Conservation (phyloP, 768 basidiomycete genomes). For the Tubosaeta sp. region DNA sequence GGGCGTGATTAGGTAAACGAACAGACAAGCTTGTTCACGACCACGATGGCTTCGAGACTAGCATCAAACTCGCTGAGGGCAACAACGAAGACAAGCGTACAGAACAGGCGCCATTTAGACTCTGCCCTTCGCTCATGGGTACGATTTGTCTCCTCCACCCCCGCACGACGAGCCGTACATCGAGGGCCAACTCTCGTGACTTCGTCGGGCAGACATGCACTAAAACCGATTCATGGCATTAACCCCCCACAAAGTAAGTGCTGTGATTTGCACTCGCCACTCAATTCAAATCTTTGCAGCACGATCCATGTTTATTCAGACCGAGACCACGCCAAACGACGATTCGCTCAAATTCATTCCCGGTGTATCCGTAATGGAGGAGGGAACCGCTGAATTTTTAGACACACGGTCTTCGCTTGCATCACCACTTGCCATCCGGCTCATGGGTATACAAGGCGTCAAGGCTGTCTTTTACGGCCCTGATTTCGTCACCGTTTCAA, state of each 20-base stretch:
- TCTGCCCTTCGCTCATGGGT: conserved; percentile 17
- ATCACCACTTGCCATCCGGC: conserved; percentile 92
- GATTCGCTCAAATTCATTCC: conserved; percentile 99
- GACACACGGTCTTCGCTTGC: conserved; percentile 79
- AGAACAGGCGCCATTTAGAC: conserved; percentile 5
- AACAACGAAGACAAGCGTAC: not conserved
- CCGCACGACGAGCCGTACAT: conserved; percentile 19
- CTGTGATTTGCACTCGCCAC: not conserved
- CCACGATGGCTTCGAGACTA: conserved; percentile 18
- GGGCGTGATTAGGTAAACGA: conserved; percentile 20
- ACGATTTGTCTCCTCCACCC: conserved; percentile 23
- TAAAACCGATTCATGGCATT: conserved; percentile 1
- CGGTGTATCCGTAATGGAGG: conserved; percentile 81
- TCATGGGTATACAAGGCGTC: conserved; percentile 94
- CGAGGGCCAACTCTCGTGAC: conserved; percentile 34
- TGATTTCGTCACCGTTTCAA: conserved; percentile 96
- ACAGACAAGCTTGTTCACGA: conserved; percentile 3
- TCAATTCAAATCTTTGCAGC: conserved; percentile 33
- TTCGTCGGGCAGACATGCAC: conserved; percentile 25
- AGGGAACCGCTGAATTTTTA: conserved; percentile 91
- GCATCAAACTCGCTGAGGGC: conserved; percentile 16
- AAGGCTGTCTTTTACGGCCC: conserved; percentile 90
- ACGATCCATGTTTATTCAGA: conserved; percentile 98
- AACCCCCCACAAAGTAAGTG: conserved; percentile 35
- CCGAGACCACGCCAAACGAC: conserved; percentile 94